Conservation (phyloP, 1,284 basidiomycete genomes). For the Pisolithus thermaeus region DNA sequence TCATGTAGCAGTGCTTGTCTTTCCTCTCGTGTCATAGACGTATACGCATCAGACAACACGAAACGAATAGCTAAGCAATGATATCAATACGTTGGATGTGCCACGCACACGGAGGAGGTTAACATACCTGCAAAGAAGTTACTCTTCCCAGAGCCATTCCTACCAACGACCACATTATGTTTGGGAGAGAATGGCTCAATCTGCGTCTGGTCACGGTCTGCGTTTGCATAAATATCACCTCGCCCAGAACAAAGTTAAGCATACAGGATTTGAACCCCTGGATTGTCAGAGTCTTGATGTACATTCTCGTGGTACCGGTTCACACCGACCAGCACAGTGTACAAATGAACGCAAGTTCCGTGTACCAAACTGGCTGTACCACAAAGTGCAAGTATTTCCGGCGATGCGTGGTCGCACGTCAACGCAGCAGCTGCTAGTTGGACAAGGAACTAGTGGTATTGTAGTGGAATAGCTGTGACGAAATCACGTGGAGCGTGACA, state of each 20-base stretch:
- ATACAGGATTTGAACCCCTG: slow-evolving; percentile 96
- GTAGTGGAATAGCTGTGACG: neutral
- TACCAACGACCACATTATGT: slow-evolving; percentile 91
- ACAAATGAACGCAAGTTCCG: too few species aligned
- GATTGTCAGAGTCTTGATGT: slow-evolving; percentile 89
- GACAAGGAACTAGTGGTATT: neutral
- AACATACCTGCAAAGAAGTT: slow-evolving; percentile 88
- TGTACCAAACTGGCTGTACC: too few species aligned
- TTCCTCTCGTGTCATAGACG: slow-evolving; percentile 92
- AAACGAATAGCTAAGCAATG: slow-evolving; percentile 79
- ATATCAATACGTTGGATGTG: neutral
- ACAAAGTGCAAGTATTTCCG: too few species aligned
- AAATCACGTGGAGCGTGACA: slow-evolving; percentile 15
- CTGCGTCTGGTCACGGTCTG: slow-evolving; percentile 77
- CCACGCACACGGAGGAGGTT: neutral
- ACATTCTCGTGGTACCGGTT: slow-evolving; percentile 39
- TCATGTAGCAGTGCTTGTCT: slow-evolving; percentile 90
- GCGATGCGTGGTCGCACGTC: neutral
- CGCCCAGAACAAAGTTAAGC: slow-evolving; percentile 15
- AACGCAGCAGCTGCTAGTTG: neutral
- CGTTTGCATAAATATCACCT: slow-evolving; percentile 5
- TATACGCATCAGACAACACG: slow-evolving; percentile 96
- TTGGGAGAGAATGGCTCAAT: slow-evolving; percentile 79
- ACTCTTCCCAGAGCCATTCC: slow-evolving; percentile 95
- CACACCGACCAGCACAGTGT: too few species aligned